These are phyloP conservation scores for Paramecium octaurelia DNA, from an alignment of 73 alveolate genomes.

Conservation along the genomic window DNA sequence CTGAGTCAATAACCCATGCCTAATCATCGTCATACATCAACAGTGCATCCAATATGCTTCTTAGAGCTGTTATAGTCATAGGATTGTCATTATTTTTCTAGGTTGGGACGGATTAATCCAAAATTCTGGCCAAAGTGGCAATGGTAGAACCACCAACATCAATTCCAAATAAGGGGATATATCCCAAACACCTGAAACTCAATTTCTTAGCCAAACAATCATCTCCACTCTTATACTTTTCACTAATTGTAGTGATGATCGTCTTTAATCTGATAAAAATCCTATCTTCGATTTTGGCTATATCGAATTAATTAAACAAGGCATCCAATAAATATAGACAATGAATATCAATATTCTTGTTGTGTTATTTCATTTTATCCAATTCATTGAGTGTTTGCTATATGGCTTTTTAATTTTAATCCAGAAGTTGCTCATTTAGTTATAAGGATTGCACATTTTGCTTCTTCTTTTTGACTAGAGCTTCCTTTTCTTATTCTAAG, in stretches of 20 bases:
- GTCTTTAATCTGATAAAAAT: not conserved
- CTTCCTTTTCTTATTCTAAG: not conserved
- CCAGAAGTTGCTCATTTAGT: not conserved
- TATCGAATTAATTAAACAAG: not conserved
- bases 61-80: not conserved
- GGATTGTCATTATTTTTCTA: not conserved
- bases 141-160: constrained; percentile 33
- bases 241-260: not conserved
- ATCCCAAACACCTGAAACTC: constrained; percentile 30
- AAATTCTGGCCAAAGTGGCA: not conserved
- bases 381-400: not conserved
- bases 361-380: not conserved
- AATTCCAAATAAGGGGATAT: constrained; percentile 20
- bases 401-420: not conserved
- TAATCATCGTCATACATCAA: constrained; percentile 25
- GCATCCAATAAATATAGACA: constrained; percentile 21
- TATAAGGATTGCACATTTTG: not conserved
- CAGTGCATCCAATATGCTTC: not conserved
- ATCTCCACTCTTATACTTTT: not conserved
- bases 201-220: not conserved
- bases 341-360: not conserved
- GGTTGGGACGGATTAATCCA: not conserved
- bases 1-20: not conserved
- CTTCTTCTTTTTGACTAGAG: not conserved
- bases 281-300: constrained; percentile 3